Percentiles rank a stretch among this genome's conserved stretches.
Conservation (phyloP, 2,329 filamentous ascomycete species). For the Fusarium falciforme region DNA sequence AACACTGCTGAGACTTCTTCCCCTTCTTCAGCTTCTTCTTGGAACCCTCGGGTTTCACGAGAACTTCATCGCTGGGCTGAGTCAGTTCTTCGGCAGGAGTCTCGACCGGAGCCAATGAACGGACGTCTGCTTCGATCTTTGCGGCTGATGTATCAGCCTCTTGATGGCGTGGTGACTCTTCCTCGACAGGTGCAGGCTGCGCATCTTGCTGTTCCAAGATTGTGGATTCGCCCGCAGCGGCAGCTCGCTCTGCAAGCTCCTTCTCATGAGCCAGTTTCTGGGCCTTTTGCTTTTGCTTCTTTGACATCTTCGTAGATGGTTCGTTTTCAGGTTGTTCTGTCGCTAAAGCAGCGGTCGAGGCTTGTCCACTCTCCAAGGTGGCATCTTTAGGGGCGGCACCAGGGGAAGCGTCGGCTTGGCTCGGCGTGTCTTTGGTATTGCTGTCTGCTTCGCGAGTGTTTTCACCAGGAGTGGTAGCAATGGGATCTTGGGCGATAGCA, state of each 20-base stretch:
- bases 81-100: slow-evolving; percentile 12
- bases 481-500: neutral
- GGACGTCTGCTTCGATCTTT: neutral
- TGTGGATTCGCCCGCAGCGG: neutral
- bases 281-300: slow-evolving; percentile 52
- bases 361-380: neutral
- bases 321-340: neutral
- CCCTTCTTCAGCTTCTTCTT: slow-evolving; percentile 54
- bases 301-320: slow-evolving; percentile 40
- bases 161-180: slow-evolving; percentile 1
- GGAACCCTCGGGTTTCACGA: neutral
- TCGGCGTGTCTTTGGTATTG: neutral
- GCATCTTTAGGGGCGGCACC: neutral
- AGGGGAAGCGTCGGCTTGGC: neutral
- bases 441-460: neutral
- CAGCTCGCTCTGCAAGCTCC: slow-evolving; percentile 10
- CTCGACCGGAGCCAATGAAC: neutral
- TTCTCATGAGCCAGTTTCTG: slow-evolving; percentile 45
- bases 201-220: neutral
- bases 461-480: neutral
- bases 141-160: neutral
- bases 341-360: neutral
- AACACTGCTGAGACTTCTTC: slow-evolving; percentile 46
- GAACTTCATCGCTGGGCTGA: slow-evolving; percentile 19
- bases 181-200: neutral